Base-by-base conservation (phyloP, 2,329 filamentous ascomycete species). In the Pyricularia sp. region DNA sequence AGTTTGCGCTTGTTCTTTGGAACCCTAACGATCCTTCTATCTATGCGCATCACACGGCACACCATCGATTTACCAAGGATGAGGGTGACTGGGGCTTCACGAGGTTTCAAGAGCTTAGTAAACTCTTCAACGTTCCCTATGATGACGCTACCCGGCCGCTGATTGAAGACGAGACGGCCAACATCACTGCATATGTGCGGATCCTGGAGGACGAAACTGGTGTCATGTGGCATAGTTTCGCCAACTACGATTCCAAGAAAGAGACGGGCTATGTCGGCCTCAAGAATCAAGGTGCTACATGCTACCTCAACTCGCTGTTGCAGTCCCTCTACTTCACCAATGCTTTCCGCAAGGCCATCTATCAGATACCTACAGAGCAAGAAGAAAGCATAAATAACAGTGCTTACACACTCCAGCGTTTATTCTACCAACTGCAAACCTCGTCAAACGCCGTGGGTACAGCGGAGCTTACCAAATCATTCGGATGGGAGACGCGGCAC, bases 51-150 rank as follows among this genome's bases (percentile, higher is more conserved):
- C 89, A 93, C 82, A 86, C 83, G 63, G 95, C 95, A n/a, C 93
- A 94, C 74, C 95, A 99, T 77, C 91, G 95, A 70, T 99, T 98
- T 79, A 98, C 93, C 4, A 92, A 92, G 72, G 95, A 98, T 63
- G 95, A 99, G 79, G 93, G 93, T 28, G 95, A 99, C 75, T 99
- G 95, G 95, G 95, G 95, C 1, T 99, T 99, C 78, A 99, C 95
- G n/a, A 85, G 94, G 69, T 99, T 98, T 76, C 89, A 93, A 14
- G 95, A 98, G 78, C 85, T 97, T 66, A 86, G 93, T 68, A 90
- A 89, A 75, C 90, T 98, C 78, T 97, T 97, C 76, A 90, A 90
- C 70, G 83, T 89, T 42, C 85, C 88, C 1, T 97, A 91, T 86
- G 91, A 95, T 69, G 87, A 88, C 26, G 81, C 83, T 26, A 82